Conservation (phyloP, 305 asterid genomes). For the Fraxinus xanthoxyloides region DNA sequence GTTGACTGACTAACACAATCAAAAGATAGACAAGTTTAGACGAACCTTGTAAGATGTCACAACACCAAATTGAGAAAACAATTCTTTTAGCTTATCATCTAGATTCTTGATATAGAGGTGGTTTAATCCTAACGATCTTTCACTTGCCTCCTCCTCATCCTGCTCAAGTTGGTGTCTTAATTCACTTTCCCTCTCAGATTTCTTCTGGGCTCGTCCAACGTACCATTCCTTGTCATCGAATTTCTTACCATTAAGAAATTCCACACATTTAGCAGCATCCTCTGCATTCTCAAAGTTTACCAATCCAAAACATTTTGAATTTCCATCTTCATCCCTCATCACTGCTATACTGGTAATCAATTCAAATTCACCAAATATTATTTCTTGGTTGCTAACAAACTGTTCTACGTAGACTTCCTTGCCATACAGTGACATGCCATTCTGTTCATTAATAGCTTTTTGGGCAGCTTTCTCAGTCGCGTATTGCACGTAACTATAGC, state of each 20-base stretch:
- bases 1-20: background rate
- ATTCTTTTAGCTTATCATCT: conserved; percentile 53
- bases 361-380: conserved; percentile 78
- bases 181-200: conserved; percentile 82
- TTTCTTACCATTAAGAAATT: conserved; percentile 67
- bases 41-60: conserved; percentile 65
- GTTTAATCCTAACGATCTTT: conserved; percentile 47
- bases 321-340: conserved; percentile 90
- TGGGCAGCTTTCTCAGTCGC: conserved; percentile 78
- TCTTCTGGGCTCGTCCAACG: conserved; percentile 95
- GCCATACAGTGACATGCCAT: conserved; percentile 92
- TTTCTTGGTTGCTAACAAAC: conserved; percentile 87
- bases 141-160: conserved; percentile 46
- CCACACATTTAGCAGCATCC: conserved; percentile 90
- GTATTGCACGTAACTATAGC: conserved; percentile 96
- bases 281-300: conserved; percentile 88
- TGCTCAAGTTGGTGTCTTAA: conserved; percentile 73
- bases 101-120: conserved; percentile 54
- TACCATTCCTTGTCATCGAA: conserved; percentile 78
- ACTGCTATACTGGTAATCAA: conserved; percentile 61
- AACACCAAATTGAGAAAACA: conserved; percentile 57
- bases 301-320: conserved; percentile 89
- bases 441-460: conserved; percentile 77
- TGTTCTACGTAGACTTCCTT: conserved; percentile 92
- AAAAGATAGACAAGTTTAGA: background rate